These are phyloP conservation scores for Hypoxylon sp. DNA, from an alignment of 2,329 filamentous ascomycete genomes.

Conservation along the genomic window DNA sequence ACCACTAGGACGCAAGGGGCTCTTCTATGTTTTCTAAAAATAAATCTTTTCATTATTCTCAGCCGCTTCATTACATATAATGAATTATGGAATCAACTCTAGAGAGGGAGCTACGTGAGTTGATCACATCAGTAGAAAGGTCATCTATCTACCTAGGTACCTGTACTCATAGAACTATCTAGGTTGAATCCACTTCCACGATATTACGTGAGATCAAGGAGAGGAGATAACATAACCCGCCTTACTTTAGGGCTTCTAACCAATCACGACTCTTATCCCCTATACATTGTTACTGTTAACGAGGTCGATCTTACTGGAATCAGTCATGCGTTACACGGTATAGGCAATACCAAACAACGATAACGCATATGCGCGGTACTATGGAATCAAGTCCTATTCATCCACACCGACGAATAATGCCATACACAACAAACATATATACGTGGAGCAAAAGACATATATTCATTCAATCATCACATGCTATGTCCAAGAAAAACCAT, in stretches of 20 bases:
- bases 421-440: neutral
- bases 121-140: neutral
- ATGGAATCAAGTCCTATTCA: too few relatives aligned
- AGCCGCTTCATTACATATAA: neutral
- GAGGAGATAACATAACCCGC: neutral
- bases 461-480: conserved; percentile 24
- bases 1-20: neutral
- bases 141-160: neutral
- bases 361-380: neutral
- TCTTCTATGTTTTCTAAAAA: neutral
- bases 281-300: neutral
- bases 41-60: neutral
- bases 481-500: neutral
- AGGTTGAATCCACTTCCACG: neutral
- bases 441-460: neutral
- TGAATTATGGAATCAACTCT: neutral
- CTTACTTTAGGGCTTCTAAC: neutral
- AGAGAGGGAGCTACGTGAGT: neutral
- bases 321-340: neutral
- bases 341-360: neutral
- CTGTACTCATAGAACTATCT: neutral
- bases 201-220: neutral
- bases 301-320: neutral
- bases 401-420: neutral
- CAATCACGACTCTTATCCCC: neutral